These are phyloP conservation scores for Scheffersomyces cryptocercus DNA, from an alignment of 1,139 yeast genomes.

Conservation along the genomic window DNA sequence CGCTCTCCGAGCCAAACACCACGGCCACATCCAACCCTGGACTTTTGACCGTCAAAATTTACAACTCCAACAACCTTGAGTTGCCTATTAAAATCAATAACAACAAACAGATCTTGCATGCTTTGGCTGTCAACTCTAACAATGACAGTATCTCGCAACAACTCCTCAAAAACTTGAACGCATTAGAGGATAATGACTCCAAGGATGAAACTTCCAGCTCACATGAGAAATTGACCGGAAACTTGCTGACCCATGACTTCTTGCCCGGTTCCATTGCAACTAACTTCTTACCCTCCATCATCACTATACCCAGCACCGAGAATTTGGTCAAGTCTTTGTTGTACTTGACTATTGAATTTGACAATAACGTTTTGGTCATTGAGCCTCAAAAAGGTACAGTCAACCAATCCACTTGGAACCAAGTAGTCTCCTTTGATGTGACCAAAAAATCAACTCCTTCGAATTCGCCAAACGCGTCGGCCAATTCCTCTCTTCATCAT, in stretches of 20 bases:
- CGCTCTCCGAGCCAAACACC: background rate
- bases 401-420: slow-evolving; percentile 65
- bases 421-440: slow-evolving; percentile 89
- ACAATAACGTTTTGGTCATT: slow-evolving; percentile 78
- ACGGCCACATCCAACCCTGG: slow-evolving; percentile 52
- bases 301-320: slow-evolving; percentile 56
- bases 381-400: slow-evolving; percentile 76
- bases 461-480: background rate
- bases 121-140: slow-evolving; percentile 51
- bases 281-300: slow-evolving; percentile 62
- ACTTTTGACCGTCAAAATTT: slow-evolving; percentile 66
- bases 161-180: slow-evolving; percentile 30
- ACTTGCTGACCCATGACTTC: slow-evolving; percentile 14
- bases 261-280: slow-evolving; percentile 39
- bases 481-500: background rate
- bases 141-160: slow-evolving; percentile 39
- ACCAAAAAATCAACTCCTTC: slow-evolving; percentile 44
- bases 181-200: slow-evolving; percentile 21
- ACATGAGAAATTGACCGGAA: slow-evolving; percentile 9
- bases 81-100: slow-evolving; percentile 63
- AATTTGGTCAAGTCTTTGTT: slow-evolving; percentile 56
- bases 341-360: slow-evolving; percentile 74
- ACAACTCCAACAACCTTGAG: slow-evolving; percentile 58
- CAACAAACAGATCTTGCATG: slow-evolving; percentile 51
- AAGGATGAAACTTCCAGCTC: slow-evolving; percentile 3